Conservation (phyloP, 2,329 filamentous ascomycete genomes). For the Aspergillus jensenii region DNA sequence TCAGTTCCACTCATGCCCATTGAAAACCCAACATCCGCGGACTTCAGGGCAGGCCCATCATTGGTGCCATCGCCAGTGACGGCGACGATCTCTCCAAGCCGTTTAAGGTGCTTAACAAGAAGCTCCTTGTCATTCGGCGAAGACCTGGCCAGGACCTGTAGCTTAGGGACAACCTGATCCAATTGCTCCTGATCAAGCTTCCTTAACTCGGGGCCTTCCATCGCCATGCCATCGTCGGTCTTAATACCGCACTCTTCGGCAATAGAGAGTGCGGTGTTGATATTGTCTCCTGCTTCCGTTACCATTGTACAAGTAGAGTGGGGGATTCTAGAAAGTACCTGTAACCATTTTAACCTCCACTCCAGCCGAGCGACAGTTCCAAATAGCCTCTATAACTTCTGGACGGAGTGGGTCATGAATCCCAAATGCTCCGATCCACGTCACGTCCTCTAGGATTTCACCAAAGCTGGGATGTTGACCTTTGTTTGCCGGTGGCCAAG, state of each 20-base stretch:
- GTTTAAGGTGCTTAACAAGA: slow-evolving; percentile 60
- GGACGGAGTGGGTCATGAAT: slow-evolving; percentile 74
- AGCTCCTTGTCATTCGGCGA: slow-evolving; percentile 68
- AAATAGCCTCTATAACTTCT: slow-evolving; percentile 67
- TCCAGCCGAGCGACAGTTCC: slow-evolving; percentile 65
- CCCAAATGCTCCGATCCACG: slow-evolving; percentile 70
- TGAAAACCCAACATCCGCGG: slow-evolving; percentile 66
- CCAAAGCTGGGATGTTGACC: slow-evolving; percentile 66
- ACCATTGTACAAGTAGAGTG: background rate
- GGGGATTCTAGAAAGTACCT: slow-evolving; percentile 28
- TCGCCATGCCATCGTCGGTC: slow-evolving; percentile 58
- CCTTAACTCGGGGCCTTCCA: slow-evolving; percentile 69
- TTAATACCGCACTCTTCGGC: slow-evolving; percentile 72
- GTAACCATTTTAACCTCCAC: slow-evolving; percentile 74
- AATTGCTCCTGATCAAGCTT: slow-evolving; percentile 60
- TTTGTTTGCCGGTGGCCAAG: slow-evolving; percentile 54
- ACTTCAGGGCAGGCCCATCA: slow-evolving; percentile 64
- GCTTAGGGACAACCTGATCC: slow-evolving; percentile 56
- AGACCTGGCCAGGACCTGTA: slow-evolving; percentile 65
- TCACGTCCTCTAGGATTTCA: slow-evolving; percentile 69
- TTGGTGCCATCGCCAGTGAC: slow-evolving; percentile 67
- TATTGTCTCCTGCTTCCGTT: slow-evolving; percentile 53
- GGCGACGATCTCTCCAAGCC: slow-evolving; percentile 62
- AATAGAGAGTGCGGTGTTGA: slow-evolving; percentile 72
- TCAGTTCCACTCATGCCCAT: slow-evolving; percentile 70